These are phyloP conservation scores for Phylloporus arenicola DNA, from an alignment of 768 basidiomycete species.

Conservation along the genomic window DNA sequence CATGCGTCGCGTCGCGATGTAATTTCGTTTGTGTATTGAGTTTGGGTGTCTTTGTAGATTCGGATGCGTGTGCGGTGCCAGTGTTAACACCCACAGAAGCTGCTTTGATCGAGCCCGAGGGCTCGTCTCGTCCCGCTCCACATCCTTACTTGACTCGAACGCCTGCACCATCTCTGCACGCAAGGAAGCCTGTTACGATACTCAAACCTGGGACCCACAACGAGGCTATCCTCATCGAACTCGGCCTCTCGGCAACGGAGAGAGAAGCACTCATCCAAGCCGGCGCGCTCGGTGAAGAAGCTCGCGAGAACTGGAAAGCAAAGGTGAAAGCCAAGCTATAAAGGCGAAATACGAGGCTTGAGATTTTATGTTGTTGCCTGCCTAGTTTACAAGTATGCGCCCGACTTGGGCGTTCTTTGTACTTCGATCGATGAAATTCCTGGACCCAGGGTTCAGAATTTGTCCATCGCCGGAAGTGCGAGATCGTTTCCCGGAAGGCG, in stretches of 20 bases:
- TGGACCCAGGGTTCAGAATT: no score
- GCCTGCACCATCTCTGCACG: slow-evolving; percentile 17
- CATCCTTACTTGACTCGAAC: slow-evolving; percentile 45
- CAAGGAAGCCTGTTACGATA: slow-evolving; percentile 9
- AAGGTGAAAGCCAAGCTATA: slow-evolving; percentile 23
- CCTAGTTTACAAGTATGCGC: not conserved
- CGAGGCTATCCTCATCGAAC: slow-evolving; percentile 45
- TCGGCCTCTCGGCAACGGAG: slow-evolving; percentile 44
- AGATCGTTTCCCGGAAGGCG: no score
- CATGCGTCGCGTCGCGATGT: no score
- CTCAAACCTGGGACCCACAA: slow-evolving; percentile 52
- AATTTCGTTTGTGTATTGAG: not conserved
- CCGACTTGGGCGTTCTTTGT: not conserved
- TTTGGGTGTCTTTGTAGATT: slow-evolving; percentile 36
- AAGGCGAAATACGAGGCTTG: slow-evolving; percentile 2
- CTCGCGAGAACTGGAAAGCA: slow-evolving; percentile 13
- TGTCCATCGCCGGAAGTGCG: no score
- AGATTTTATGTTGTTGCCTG: not conserved
- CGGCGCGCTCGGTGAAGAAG: slow-evolving; percentile 43
- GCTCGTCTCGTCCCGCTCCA: slow-evolving; percentile 40
- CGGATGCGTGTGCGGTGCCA: slow-evolving; percentile 68
- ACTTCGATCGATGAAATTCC: not conserved
- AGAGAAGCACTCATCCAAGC: slow-evolving; percentile 35
- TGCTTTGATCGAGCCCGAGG: slow-evolving; percentile 35
- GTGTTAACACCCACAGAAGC: slow-evolving; percentile 65